phyloP scores from a whole-genome alignment of 1,284 basidiomycete species.

The Ustilago xerochloae region DNA sequence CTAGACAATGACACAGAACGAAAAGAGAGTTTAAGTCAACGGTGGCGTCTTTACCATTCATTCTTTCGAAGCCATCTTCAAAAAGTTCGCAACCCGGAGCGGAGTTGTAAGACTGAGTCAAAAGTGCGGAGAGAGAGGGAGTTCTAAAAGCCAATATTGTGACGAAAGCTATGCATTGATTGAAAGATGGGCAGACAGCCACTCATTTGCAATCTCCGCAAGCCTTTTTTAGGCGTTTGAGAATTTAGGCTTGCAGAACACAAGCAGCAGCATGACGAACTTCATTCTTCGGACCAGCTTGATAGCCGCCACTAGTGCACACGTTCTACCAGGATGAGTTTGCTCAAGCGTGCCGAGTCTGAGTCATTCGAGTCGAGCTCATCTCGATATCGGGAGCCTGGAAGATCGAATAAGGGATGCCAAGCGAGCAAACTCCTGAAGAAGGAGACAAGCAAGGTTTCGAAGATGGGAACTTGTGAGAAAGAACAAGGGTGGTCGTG shows the following conservation, averaged over 20 bases:
- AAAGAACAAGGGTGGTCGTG: background rate
- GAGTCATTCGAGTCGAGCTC: background rate
- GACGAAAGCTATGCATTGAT: conserved; percentile 1
- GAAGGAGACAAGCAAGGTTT: background rate
- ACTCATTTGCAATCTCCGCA: background rate
- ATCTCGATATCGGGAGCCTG: background rate
- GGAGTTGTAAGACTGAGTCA: background rate
- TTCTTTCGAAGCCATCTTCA: background rate
- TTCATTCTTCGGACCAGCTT: too few species aligned
- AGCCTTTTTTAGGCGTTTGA: background rate
- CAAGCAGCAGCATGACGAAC: too few species aligned
- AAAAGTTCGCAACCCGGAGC: conserved; percentile 7
- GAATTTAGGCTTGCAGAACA: background rate
- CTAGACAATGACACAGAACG: background rate
- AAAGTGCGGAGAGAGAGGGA: too few species aligned
- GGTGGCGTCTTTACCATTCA: background rate
- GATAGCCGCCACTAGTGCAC: too few species aligned
- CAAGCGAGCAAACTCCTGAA: background rate
- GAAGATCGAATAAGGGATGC: background rate
- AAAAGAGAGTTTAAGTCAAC: background rate
- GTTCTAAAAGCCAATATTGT: conserved; percentile 1
- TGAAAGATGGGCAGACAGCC: background rate
- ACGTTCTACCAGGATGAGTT: too few species aligned
- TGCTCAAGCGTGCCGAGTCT: background rate
- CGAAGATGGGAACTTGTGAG: background rate